A percentile compares a stretch with the other conserved stretches of the same genome.
These are phyloP conservation scores for Penicillium aurantiogriseum DNA, from an alignment of 2,329 filamentous ascomycete species.

Conservation along the genomic window DNA sequence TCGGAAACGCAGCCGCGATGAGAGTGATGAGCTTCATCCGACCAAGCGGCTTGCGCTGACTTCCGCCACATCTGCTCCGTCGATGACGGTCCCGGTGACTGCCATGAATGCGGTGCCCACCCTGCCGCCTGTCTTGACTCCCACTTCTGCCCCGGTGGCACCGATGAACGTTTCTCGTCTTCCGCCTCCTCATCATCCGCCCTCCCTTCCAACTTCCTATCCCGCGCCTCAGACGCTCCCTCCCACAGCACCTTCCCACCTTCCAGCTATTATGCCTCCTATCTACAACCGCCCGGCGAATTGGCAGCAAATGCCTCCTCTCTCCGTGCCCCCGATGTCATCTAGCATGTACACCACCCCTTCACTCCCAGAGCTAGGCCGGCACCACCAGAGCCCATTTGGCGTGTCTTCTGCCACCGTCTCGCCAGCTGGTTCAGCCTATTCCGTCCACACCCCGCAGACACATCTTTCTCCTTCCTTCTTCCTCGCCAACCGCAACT, in stretches of 20 bases:
- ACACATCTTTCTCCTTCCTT: conserved; percentile 80
- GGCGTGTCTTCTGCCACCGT: conserved; percentile 54
- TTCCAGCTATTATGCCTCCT: conserved; percentile 72
- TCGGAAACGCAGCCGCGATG: conserved; percentile 62
- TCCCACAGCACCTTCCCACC: conserved; percentile 49
- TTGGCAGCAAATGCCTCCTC: conserved; percentile 47
- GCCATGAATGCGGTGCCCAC: conserved; percentile 29
- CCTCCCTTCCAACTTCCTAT: conserved; percentile 64
- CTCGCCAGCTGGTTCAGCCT: conserved; percentile 69
- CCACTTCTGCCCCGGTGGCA: conserved; percentile 35
- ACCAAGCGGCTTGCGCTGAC: conserved; percentile 50
- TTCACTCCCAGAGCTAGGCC: conserved; percentile 35
- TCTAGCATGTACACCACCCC: conserved; percentile 32
- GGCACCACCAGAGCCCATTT: conserved; percentile 52
- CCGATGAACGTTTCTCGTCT: conserved; percentile 53
- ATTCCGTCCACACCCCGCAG: conserved; percentile 60
- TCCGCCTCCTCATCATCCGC: conserved; percentile 69
- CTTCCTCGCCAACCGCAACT: conserved; percentile 83
- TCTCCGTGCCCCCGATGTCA: conserved; percentile 29
- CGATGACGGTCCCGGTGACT: conserved; percentile 28
- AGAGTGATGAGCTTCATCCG: conserved; percentile 54
- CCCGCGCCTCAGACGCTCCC: conserved; percentile 38
- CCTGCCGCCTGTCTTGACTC: conserved; percentile 36
- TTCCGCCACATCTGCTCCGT: conserved; percentile 21
- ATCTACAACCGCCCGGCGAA: conserved; percentile 63